phyloP scores from a whole-genome alignment of 1,139 yeast genomes.

The Debaryomycetaceae sp. region DNA sequence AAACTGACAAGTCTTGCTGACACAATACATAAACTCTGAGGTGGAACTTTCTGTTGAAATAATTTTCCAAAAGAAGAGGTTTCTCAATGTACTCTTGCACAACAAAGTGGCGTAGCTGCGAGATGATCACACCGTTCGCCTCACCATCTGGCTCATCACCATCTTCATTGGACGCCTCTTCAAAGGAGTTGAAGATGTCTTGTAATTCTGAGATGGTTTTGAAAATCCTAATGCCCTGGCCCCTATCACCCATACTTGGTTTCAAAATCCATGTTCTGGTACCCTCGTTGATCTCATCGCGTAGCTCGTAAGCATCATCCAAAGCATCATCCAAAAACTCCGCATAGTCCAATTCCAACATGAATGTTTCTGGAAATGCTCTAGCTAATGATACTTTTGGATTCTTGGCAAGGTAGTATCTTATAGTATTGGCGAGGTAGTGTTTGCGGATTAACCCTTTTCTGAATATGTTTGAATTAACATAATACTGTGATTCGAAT shows the following conservation, averaged over 20 bases:
- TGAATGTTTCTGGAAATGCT: conserved; percentile 73
- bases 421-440: conserved; percentile 76
- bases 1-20: conserved; percentile 69
- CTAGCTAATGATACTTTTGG: conserved; percentile 58
- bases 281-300: conserved; percentile 67
- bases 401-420: conserved; percentile 67
- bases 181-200: conserved; percentile 78
- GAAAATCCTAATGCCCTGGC: conserved; percentile 89
- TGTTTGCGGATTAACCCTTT: conserved; percentile 90
- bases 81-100: conserved; percentile 72
- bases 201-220: conserved; percentile 76
- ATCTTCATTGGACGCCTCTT: conserved; percentile 58
- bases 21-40: conserved; percentile 83
- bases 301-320: conserved; percentile 85
- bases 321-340: conserved; percentile 91
- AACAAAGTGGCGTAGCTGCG: conserved; percentile 86
- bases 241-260: conserved; percentile 96
- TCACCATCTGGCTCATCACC: conserved; percentile 36
- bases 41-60: conserved; percentile 78
- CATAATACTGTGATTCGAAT: conserved; percentile 46
- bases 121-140: conserved; percentile 65
- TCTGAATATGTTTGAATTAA: conserved; percentile 79
- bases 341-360: conserved; percentile 90
- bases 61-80: conserved; percentile 63
- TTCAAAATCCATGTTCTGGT: conserved; percentile 82